These are phyloP conservation scores for Saururus chinensis DNA, from an alignment of 164 flowering plant species.

Conservation along the genomic window DNA sequence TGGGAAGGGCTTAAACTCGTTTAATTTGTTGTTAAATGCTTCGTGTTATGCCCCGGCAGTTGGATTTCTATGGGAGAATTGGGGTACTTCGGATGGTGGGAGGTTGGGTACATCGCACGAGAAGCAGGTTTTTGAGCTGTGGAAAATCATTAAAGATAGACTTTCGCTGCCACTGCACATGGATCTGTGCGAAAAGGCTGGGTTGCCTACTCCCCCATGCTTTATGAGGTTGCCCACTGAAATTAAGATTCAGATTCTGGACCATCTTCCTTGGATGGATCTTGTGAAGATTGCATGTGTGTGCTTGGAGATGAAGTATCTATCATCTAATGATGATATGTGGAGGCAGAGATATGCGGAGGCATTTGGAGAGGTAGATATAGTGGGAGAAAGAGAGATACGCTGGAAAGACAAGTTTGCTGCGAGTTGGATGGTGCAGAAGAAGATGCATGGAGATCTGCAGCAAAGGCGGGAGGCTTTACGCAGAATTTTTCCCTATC, in stretches of 20 bases:
- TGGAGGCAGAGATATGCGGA: constrained; percentile 57
- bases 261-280: constrained; percentile 41
- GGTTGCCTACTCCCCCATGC: constrained; percentile 52
- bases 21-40: constrained; percentile 29
- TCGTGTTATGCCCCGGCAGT: constrained; percentile 33
- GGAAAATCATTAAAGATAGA: constrained; percentile 73
- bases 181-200: constrained; percentile 53
- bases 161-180: constrained; percentile 65
- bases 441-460: not conserved
- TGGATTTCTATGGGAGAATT: constrained; percentile 17
- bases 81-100: not conserved
- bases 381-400: not conserved
- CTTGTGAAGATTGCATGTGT: constrained; percentile 46
- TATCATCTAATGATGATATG: constrained; percentile 41
- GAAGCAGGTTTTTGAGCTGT: constrained; percentile 46
- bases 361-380: constrained; percentile 29
- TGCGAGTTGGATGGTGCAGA: not conserved
- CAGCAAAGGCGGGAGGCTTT: not conserved
- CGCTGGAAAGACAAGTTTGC: constrained; percentile 38
- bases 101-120: constrained; percentile 17
- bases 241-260: constrained; percentile 51
- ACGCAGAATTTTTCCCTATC: not conserved
- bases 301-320: constrained; percentile 40
- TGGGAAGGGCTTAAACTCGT: constrained; percentile 16
- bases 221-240: constrained; percentile 65